Evolutionary conservation across 805 yeast species (phyloP).

Genomic region (Metschnikowia amazonensis): DNA sequence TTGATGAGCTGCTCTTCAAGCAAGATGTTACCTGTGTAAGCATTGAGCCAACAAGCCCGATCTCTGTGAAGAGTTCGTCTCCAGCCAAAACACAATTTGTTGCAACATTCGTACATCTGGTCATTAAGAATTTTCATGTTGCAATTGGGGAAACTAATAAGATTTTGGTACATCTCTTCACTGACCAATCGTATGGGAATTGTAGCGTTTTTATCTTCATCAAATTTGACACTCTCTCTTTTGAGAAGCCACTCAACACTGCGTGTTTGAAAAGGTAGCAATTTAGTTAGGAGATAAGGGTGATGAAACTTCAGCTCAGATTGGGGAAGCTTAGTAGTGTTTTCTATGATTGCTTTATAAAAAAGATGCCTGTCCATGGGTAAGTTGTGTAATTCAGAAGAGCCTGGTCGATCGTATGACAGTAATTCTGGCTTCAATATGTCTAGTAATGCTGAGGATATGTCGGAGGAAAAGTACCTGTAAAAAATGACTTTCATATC

Average conservation of each 20-base stretch:
- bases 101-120: slow-evolving; percentile 29
- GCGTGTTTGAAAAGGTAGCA: slow-evolving; percentile 49
- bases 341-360: slow-evolving; percentile 47
- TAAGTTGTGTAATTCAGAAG: not conserved
- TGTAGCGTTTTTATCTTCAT: slow-evolving; percentile 24
- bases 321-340: slow-evolving; percentile 31
- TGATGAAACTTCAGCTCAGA: slow-evolving; percentile 26
- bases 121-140: slow-evolving; percentile 18
- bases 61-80: slow-evolving; percentile 14
- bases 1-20: slow-evolving; percentile 26
- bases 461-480: slow-evolving; percentile 19
- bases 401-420: not conserved
- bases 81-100: slow-evolving; percentile 55
- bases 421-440: slow-evolving; percentile 3
- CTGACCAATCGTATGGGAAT: slow-evolving; percentile 20
- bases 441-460: slow-evolving; percentile 9
- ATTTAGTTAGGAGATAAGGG: slow-evolving; percentile 41
- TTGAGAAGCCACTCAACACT: slow-evolving; percentile 55
- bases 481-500: slow-evolving; percentile 11
- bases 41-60: slow-evolving; percentile 44
- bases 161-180: slow-evolving; percentile 4
- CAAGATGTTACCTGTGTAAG: slow-evolving; percentile 46
- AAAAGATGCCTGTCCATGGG: slow-evolving; percentile 38
- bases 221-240: slow-evolving; percentile 44
- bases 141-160: slow-evolving; percentile 7